Evolutionary conservation across 768 basidiomycete species (phyloP), one percentile per base, ranked within the genome.

Genomic region (Gymnopilus junonius): DNA sequence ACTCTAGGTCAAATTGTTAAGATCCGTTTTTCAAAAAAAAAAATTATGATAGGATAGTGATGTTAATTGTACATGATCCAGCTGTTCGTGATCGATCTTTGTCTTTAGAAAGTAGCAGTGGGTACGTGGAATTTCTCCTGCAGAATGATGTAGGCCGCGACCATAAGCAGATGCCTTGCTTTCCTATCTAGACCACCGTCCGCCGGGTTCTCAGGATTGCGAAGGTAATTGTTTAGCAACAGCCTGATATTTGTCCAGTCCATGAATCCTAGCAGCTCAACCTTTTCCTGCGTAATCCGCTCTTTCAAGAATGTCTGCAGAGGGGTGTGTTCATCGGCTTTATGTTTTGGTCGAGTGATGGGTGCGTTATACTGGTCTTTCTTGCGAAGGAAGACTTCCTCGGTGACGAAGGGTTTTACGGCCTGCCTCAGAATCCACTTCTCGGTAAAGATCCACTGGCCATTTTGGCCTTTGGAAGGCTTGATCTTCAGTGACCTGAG

Each of bases 341-440:
- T 55, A 14, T 39, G 54, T 23, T 35, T 21, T 7, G 35, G 54
- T 4, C 15, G 34, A 15, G 54, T 21, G 4, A 55, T 37, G 14
- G 54, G 54, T 7, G 54, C 20, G 25, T 55, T 55, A 25, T 58
- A 58, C 12, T 58, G 57, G 6, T 58, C 40, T 12, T 58, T 58
- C 8, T 48, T 45, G 17, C 57, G 57, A 3, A 32, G 23, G 57
- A n/a, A 58, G 2, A 58, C 34, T 48, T 58, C 57, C 32, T 58
- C 57, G 3, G 57, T 58, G 11, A 58, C 32, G 42, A 34, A 58
- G 8, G 57, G 57, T 17, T 58, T 58, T 5, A 58, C 43, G 17
- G 57, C 57, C 35, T 58, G 29, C 6, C 57, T 17, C 7, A 58
- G 57, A 10, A 58, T 32, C 57, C 57, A 58, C n/a, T 58, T 58